Evolutionary conservation across 1,284 basidiomycete species (phyloP), one percentile per base, ranked within the genome.

Genomic region (Cerioporus squamosus): DNA sequence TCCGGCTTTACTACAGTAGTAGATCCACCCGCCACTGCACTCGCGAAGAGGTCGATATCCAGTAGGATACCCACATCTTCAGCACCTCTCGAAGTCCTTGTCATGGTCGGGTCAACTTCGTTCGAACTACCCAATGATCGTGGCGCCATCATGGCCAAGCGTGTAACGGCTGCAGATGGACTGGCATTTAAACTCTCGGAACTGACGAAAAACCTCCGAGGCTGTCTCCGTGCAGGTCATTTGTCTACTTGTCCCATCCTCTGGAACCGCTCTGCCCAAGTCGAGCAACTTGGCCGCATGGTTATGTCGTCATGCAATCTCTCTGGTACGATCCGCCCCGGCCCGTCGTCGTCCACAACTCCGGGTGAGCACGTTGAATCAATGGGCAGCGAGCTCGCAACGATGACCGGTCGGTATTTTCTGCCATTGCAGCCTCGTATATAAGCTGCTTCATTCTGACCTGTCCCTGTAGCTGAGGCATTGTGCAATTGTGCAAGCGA

Each of bases 161-260:
- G 22, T 12, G 20, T 1, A 24, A 12, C 33, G 12, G 33, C 10
- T 14, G 33, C 33, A 36, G 33, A 15, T 15, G 48, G 18, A 2
- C 26, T 23, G 17, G 26, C 18, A 29, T 36, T 31, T 15, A 22
- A 29, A 15, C 39, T 43, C n/a, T 22, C 29, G 12, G 50, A 33
- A 51, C 38, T 22, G 49, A 42, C 49, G 49, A 51, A 40, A 42
- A 51, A 26, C 20, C 29, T 20, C 40, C 50, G 50, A 52, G 29
- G n/a, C 50, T 52, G 17, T 23, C n/a, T 38, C 49, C 17, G 49
- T 17, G 17, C 39, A 22, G 40, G 50, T 52, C 40, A 52, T 14
- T 26, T 9, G 20, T 49, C 47, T 18, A 10, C 7, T 22, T 22
- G 10, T 12, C 4, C 15, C 2, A 36, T 18, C 10, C 40, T 52